A percentile compares a stretch with the other conserved stretches of the same genome.
Evolutionary conservation across 2,329 filamentous ascomycete species (phyloP).

Genomic region (Neocatenulostroma microsporum): DNA sequence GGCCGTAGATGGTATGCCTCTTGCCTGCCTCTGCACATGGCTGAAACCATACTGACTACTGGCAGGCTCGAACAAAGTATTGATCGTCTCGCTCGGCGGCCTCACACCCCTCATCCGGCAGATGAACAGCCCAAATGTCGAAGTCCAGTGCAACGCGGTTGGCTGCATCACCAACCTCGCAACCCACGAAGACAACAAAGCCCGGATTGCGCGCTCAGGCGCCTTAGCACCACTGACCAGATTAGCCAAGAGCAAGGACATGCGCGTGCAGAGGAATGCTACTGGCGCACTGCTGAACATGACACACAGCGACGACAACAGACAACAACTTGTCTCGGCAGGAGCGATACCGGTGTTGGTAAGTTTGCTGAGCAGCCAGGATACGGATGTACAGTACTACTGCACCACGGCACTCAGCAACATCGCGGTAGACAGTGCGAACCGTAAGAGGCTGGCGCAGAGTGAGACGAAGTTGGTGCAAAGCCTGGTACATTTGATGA

Average conservation of each 20-base stretch:
- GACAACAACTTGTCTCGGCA: slow-evolving; percentile 92
- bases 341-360: slow-evolving; percentile 97
- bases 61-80: slow-evolving; percentile 93
- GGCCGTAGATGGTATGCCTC: slow-evolving; percentile 76
- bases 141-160: slow-evolving; percentile 98
- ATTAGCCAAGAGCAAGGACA: slow-evolving; percentile 93
- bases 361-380: slow-evolving; percentile 81
- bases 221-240: slow-evolving; percentile 84
- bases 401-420: slow-evolving; percentile 98
- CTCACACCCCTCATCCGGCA: slow-evolving; percentile 88
- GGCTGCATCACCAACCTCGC: slow-evolving; percentile 98
- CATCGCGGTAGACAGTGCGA: slow-evolving; percentile 88
- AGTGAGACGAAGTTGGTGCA: slow-evolving; percentile 88
- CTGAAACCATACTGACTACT: slow-evolving; percentile 45
- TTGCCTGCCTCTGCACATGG: slow-evolving; percentile 87
- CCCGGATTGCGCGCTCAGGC: slow-evolving; percentile 92
- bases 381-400: slow-evolving; percentile 98
- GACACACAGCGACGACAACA: slow-evolving; percentile 98
- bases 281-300: slow-evolving; percentile 96
- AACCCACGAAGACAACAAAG: slow-evolving; percentile 98
- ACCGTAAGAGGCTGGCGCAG: slow-evolving; percentile 82
- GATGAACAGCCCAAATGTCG: slow-evolving; percentile 96
- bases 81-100: slow-evolving; percentile 87
- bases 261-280: slow-evolving; percentile 96
- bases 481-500: slow-evolving; percentile 91